phyloP scores from a whole-genome alignment of 2,329 filamentous ascomycete genomes.

The Furcasterigmium sp. region DNA sequence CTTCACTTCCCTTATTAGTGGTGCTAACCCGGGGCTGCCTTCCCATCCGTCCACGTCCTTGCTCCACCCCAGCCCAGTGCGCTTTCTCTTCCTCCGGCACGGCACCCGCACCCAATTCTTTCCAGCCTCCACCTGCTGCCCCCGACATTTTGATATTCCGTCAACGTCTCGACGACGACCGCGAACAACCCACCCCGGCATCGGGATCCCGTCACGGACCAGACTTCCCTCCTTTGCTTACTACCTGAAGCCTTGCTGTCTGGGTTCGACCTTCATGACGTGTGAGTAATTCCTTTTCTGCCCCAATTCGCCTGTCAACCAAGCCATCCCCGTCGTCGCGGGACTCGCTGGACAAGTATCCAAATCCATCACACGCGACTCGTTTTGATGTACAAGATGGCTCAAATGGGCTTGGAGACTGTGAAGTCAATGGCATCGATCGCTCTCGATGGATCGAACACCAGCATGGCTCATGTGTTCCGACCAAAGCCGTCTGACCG shows the following conservation, averaged over 20 bases:
- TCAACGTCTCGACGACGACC: conserved; percentile 1
- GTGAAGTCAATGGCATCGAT: conserved; percentile 28
- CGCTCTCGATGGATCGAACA: conserved; percentile 25
- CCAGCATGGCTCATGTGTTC: conserved; percentile 15
- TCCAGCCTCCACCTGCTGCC: conserved; percentile 3
- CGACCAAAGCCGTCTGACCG: conserved; percentile 16
- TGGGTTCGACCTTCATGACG: conserved; percentile 41
- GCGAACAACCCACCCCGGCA: not conserved
- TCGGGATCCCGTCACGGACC: not conserved
- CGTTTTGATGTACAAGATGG: conserved; percentile 24
- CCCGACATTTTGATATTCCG: conserved; percentile 4
- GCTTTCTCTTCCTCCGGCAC: not conserved
- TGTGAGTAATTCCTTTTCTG: conserved; percentile 35
- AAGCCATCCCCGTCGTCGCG: conserved; percentile 28
- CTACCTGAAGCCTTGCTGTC: conserved; percentile 21
- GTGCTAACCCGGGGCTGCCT: not conserved
- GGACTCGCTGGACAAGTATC: conserved; percentile 28
- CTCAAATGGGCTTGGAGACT: conserved; percentile 16
- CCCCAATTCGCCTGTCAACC: conserved; percentile 19
- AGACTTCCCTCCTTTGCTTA: not conserved
- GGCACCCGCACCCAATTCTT: conserved; percentile 4
- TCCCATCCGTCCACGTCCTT: not conserved
- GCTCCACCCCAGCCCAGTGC: not conserved
- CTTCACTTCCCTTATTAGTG: too few relatives aligned
- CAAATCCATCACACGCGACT: conserved; percentile 23